phyloP scores from a whole-genome alignment of 108 stramenopile species.

The Nitzschia sp. region DNA sequence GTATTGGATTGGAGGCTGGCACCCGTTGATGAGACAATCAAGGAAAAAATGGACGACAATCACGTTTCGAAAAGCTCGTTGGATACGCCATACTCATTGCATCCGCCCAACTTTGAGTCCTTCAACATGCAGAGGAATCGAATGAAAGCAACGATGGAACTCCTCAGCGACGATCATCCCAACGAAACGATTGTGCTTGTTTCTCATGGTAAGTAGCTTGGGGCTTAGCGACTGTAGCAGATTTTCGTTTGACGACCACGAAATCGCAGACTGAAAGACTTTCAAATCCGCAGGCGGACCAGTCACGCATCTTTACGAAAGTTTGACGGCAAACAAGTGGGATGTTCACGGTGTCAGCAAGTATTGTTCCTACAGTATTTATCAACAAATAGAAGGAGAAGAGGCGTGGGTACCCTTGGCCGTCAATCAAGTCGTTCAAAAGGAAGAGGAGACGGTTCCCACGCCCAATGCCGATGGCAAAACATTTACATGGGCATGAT shows the following conservation, averaged over 20 bases:
- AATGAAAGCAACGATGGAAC: slow-evolving; percentile 25
- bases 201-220: slow-evolving; percentile 39
- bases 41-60: slow-evolving; percentile 27
- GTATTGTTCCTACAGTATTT: slow-evolving; percentile 52
- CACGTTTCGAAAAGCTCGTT: slow-evolving; percentile 33
- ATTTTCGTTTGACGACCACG: neutral
- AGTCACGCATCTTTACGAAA: slow-evolving; percentile 57
- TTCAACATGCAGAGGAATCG: slow-evolving; percentile 28
- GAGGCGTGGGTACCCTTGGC: slow-evolving; percentile 22
- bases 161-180: slow-evolving; percentile 4
- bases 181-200: slow-evolving; percentile 46
- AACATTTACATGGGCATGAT: slow-evolving; percentile 46
- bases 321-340: slow-evolving; percentile 46
- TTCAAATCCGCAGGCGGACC: slow-evolving; percentile 27
- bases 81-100: slow-evolving; percentile 27
- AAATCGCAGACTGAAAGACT: neutral
- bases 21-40: slow-evolving; percentile 2
- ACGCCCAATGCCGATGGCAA: neutral
- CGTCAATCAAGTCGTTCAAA: slow-evolving; percentile 27
- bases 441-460: neutral
- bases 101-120: slow-evolving; percentile 43
- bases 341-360: slow-evolving; percentile 30
- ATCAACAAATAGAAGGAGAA: slow-evolving; percentile 23
- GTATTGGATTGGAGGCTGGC: slow-evolving; percentile 33
- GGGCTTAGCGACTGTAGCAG: neutral